Base-by-base conservation (phyloP, 306 rosid species). In the Quercus bicolor region DNA sequence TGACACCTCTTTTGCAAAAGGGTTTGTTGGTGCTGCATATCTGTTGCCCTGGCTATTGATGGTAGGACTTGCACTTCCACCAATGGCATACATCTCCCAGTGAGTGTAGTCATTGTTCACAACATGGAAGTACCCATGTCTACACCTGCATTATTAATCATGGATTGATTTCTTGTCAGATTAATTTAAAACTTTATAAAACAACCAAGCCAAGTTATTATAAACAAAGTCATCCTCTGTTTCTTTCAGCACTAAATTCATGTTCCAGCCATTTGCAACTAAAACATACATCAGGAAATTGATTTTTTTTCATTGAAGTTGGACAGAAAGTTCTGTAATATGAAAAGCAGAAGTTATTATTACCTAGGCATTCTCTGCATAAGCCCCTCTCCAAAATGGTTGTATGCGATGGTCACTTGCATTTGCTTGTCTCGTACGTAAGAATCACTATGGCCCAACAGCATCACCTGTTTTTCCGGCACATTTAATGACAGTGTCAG, bases 321-420 rank as follows among this genome's bases (percentile, higher is more conserved):
- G 60, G 28, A 37, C 57, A 76, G 59, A 21, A 48, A 61, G 33
- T 76, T 56, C 76, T 60, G 75, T 56, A 75, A 57, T 74, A 34
- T 68, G 57, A 79, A 40, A 79, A 62, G 77, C 56, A 59, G 23
- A 62, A 75, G 60, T 79, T 68, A 76, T 64, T 75, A 19, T 68
- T 86, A 95, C 98, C 98, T 81, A n/a, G 98, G 98, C 98, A 94
- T 94, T 86, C 98, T 92, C 86, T 94, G 98, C 68, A 94, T 94
- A 33, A 94, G 98, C 76, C 98, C 98, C 79, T 92, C 97, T 72
- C 98, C 98, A 70, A 94, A 94, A 81, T 94, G 98, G 92, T 94
- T 94, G 88, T 94, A 94, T 11, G 98, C 98, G 70, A 94, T 94
- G 68, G 98, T 94, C 78, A 92, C 98, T 83, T 95, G 98, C 98